These are phyloP conservation scores for Dissophora globulifera DNA, from an alignment of 192 early-diverging fungal species.

Conservation along the genomic window DNA sequence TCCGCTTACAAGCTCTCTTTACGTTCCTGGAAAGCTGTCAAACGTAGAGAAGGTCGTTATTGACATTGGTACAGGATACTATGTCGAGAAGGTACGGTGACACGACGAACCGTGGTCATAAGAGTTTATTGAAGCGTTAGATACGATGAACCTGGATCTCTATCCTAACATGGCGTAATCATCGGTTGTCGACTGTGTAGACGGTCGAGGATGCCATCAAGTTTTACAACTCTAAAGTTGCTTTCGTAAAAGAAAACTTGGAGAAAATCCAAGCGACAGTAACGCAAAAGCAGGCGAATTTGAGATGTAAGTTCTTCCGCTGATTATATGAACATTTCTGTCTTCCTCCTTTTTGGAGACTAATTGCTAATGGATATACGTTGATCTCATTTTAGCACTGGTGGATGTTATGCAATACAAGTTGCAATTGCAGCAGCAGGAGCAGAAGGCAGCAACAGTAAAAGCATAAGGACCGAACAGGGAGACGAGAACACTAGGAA, in stretches of 20 bases:
- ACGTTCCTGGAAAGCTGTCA: conserved; percentile 89
- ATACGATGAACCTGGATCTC: too few relatives aligned
- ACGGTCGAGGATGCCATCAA: conserved; percentile 79
- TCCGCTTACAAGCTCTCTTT: conserved; percentile 87
- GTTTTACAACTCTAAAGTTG: conserved; percentile 87
- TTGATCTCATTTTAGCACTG: conserved; percentile 39
- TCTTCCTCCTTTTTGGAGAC: not conserved
- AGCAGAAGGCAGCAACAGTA: conserved; percentile 46
- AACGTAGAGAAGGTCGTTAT: conserved; percentile 89
- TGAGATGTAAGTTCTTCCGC: conserved; percentile 57
- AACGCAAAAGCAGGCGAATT: conserved; percentile 78
- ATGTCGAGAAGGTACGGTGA: conserved; percentile 84
- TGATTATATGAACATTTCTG: too few relatives aligned
- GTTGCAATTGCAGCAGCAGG: conserved; percentile 56
- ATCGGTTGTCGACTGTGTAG: too few relatives aligned
- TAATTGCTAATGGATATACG: not conserved
- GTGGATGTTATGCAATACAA: conserved; percentile 69
- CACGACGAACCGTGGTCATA: too few relatives aligned
- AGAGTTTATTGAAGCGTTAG: too few relatives aligned
- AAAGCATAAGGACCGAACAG: conserved; percentile 23
- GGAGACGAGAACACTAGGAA: not conserved
- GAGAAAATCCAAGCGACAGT: conserved; percentile 86
- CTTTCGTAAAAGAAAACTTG: conserved; percentile 83
- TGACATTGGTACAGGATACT: conserved; percentile 97
- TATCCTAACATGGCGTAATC: too few relatives aligned